Base-by-base conservation (phyloP, 768 basidiomycete genomes). In the Leccinum variicolor region DNA sequence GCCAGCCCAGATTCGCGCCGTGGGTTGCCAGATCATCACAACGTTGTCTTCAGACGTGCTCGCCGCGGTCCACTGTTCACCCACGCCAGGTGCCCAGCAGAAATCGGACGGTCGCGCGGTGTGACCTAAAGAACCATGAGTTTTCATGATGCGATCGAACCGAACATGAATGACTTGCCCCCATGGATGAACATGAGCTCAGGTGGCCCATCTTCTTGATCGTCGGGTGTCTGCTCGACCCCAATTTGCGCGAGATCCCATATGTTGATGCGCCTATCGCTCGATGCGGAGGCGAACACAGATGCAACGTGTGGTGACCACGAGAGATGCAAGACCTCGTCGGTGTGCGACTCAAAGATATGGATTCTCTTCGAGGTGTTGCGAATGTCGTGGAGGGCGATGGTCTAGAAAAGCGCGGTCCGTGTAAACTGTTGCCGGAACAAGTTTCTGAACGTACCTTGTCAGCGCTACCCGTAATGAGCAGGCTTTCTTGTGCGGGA, bases 1-100 rank as follows among this genome's bases (percentile, higher is more conserved):
- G 3, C 91, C 92, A 3, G 92, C 91, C 86, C 92, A 95, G 31
- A 98, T 86, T 21, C 92, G 89, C 82, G 92, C 90, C 17, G 90
- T 93, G 15, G 96, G 95, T 69, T 94, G 92, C 97, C 97, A 99
- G 6, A 96, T 85, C 92, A 96, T 95, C 45, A 93, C 82, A 23
- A 98, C 85, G 62, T 99, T 99, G 71, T 99, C 96, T 70, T 98
- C 96, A 0, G 95, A 96, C n/a, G 90, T 84, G 61, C 85, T 94
- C 6, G 87, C 80, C 1, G 88, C 80, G 7, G 89, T 93, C 93
- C 93, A 96, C 61, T 86, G 85, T 67, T 95, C 92, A 19, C 77
- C 77, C 62, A 81, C 77, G 14, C 85, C 87, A 3, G 92, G 90
- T n/a, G 90, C 93, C 97, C 97, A 98, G 67, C 88, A 90, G 71